These are phyloP conservation scores for Fusarium multiceps DNA, from an alignment of 2,329 filamentous ascomycete species.

Conservation along the genomic window DNA sequence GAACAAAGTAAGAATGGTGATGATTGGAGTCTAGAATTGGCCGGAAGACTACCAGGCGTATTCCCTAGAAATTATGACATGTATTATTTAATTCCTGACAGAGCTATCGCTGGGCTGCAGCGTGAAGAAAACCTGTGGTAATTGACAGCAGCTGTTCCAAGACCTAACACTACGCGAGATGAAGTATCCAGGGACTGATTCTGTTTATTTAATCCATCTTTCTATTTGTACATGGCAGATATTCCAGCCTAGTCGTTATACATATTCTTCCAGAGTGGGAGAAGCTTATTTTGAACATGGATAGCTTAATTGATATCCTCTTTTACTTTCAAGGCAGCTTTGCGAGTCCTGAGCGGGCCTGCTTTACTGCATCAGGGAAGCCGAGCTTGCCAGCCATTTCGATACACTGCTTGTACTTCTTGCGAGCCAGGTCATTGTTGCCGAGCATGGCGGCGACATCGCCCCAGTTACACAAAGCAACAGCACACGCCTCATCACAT, in stretches of 20 bases:
- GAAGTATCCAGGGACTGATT: neutral
- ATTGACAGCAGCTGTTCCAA: neutral
- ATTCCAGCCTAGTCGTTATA: slow-evolving; percentile 5
- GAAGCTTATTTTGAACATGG: neutral
- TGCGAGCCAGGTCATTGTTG: slow-evolving; percentile 71
- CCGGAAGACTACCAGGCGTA: slow-evolving; percentile 1
- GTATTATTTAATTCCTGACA: neutral
- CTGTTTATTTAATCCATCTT: neutral
- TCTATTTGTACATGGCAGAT: slow-evolving; percentile 25
- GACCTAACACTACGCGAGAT: neutral
- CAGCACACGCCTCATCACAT: slow-evolving; percentile 85
- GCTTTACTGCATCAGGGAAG: slow-evolving; percentile 62
- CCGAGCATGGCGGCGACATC: slow-evolving; percentile 84
- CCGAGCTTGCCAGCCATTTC: slow-evolving; percentile 67
- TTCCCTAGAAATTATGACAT: slow-evolving; percentile 11
- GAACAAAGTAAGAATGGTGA: slow-evolving; percentile 16
- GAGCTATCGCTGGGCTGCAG: neutral
- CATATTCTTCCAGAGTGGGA: neutral
- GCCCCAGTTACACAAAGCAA: slow-evolving; percentile 86
- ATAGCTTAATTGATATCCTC: neutral
- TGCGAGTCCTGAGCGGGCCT: slow-evolving; percentile 64
- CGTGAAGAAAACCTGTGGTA: neutral
- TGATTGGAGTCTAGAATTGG: slow-evolving; percentile 12
- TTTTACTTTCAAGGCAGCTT: slow-evolving; percentile 42
- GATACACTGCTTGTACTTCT: slow-evolving; percentile 75